Evolutionary conservation across 75 land plant genomes (phyloP).

Genomic region (Pinus tabuliformis): DNA sequence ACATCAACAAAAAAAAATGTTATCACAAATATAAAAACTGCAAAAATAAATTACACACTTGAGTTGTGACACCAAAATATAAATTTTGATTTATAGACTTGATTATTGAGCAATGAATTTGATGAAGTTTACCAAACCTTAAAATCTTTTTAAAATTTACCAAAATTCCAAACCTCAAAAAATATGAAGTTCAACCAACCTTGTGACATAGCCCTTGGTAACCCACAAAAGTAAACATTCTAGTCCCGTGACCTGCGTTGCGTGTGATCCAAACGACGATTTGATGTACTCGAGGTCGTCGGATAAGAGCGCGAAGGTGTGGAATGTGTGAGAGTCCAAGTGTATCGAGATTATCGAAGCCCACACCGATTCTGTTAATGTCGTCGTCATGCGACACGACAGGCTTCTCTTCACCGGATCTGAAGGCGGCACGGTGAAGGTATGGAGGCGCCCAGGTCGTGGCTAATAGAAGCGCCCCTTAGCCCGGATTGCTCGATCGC

Average conservation of each 20-base stretch:
- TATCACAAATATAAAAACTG: too few species aligned
- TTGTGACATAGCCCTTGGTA: slow-evolving; percentile 1
- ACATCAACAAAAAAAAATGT: too few species aligned
- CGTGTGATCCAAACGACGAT: slow-evolving; percentile 35
- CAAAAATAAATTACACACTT: too few species aligned
- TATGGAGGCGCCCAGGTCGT: slow-evolving; percentile 42
- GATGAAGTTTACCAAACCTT: too few species aligned
- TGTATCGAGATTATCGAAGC: slow-evolving; percentile 76
- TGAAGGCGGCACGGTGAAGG: slow-evolving; percentile 76
- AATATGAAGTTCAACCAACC: too few species aligned
- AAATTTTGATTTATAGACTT: too few species aligned
- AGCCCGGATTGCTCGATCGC: too few species aligned
- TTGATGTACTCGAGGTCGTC: slow-evolving; percentile 79
- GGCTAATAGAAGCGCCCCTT: slow-evolving; percentile 14
- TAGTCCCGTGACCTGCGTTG: slow-evolving; percentile 62
- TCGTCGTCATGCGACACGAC: slow-evolving; percentile 39
- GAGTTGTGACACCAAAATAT: too few species aligned
- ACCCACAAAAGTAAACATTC: slow-evolving; percentile 54
- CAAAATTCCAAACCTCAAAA: too few species aligned
- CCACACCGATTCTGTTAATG: slow-evolving; percentile 83
- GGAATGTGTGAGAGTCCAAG: slow-evolving; percentile 75
- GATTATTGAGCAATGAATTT: too few species aligned
- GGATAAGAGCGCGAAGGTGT: slow-evolving; percentile 85
- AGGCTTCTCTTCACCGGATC: slow-evolving; percentile 74
- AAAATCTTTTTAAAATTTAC: too few species aligned